phyloP scores from a whole-genome alignment of 129 eudicot genomes.

The Tagetes erecta region DNA sequence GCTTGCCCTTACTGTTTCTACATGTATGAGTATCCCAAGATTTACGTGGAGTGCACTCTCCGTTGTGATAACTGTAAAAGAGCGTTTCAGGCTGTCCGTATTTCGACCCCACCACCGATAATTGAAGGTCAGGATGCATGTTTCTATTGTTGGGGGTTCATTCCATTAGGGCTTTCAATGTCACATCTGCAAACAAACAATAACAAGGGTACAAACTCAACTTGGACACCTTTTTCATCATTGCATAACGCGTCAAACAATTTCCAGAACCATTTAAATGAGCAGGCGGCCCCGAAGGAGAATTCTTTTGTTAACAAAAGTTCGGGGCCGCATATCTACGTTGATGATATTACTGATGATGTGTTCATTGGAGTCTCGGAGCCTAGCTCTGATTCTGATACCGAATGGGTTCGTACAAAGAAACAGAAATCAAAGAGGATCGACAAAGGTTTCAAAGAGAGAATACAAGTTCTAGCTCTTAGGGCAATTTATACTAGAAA shows the following conservation, averaged over 20 bases:
- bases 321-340: constrained; percentile 51
- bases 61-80: constrained; percentile 74
- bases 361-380: constrained; percentile 44
- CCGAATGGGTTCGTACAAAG: constrained; percentile 43
- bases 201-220: constrained; percentile 27
- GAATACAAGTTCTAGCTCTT: constrained; percentile 24
- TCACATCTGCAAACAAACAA: constrained; percentile 44
- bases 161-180: constrained; percentile 72
- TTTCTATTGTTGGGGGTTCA: constrained; percentile 73
- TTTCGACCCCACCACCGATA: constrained; percentile 62
- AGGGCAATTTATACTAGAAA: constrained; percentile 27
- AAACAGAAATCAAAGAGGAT: constrained; percentile 38
- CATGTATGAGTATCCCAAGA: constrained; percentile 68
- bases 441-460: constrained; percentile 8
- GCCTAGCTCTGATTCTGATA: constrained; percentile 44
- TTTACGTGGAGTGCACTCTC: constrained; percentile 64
- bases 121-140: constrained; percentile 52
- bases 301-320: constrained; percentile 21
- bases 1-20: constrained; percentile 80
- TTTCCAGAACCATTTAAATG: constrained; percentile 27
- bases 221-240: constrained; percentile 86
- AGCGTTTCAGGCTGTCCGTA: constrained; percentile 71
- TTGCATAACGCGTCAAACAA: constrained; percentile 43
- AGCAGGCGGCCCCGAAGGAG: constrained; percentile 33
- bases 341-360: constrained; percentile 67